Evolutionary conservation across 73 alveolate genomes (phyloP).

Genomic region (Effrenium voratum): DNA sequence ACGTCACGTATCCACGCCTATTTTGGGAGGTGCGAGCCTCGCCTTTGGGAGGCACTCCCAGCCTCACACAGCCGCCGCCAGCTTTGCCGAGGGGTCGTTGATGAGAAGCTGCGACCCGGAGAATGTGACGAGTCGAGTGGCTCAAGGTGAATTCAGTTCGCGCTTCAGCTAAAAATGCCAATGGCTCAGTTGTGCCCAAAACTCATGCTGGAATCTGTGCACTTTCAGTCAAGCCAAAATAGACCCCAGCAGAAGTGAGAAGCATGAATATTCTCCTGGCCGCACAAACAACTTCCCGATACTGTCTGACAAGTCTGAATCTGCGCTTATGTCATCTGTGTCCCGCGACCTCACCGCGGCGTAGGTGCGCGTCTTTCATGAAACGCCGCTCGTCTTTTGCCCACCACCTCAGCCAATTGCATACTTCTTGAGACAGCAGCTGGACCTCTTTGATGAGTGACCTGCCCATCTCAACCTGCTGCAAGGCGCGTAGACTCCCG

Average conservation of each 20-base stretch:
- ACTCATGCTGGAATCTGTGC: background rate
- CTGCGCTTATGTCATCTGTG: background rate
- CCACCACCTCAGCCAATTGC: constrained; percentile 74
- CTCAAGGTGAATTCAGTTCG: background rate
- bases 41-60: background rate
- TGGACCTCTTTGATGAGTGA: background rate
- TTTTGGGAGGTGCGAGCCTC: background rate
- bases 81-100: constrained; percentile 77
- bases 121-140: background rate
- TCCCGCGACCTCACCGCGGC: constrained; percentile 24
- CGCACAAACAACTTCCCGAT: background rate
- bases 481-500: constrained; percentile 38
- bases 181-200: background rate
- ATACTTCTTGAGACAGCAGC: background rate
- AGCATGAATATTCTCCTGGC: background rate
- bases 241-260: background rate
- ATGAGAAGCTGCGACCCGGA: constrained; percentile 23
- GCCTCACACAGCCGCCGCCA: constrained; percentile 32
- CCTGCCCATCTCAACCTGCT: background rate
- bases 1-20: background rate
- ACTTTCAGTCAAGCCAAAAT: background rate
- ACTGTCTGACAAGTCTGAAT: background rate
- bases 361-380: constrained; percentile 45
- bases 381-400: constrained; percentile 83
- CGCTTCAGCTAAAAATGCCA: background rate